These are phyloP conservation scores for Exophiala mesophila DNA, from an alignment of 2,329 filamentous ascomycete species.

Conservation along the genomic window DNA sequence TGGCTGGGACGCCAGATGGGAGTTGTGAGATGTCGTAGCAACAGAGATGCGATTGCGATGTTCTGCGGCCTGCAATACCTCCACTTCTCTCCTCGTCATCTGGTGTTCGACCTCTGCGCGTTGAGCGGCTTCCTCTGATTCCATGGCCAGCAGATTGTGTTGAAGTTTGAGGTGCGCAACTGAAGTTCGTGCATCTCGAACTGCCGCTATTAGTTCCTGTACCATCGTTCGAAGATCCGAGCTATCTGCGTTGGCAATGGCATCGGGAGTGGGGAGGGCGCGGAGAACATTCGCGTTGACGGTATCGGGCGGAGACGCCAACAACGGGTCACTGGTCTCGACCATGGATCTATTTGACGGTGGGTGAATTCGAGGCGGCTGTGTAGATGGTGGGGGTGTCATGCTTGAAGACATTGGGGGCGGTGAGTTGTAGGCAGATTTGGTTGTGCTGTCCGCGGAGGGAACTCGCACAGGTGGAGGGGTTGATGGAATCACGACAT, in stretches of 20 bases:
- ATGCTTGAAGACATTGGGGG: constrained; percentile 22
- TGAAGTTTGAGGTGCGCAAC: constrained; percentile 88
- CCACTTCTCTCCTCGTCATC: constrained; percentile 82
- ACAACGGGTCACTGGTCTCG: constrained; percentile 9
- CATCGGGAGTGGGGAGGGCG: constrained; percentile 45
- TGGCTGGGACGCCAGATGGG: constrained; percentile 40
- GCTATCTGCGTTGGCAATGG: constrained; percentile 49
- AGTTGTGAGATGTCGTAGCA: constrained; percentile 30
- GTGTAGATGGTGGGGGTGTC: constrained; percentile 25
- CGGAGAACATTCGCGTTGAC: constrained; percentile 40
- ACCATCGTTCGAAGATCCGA: constrained; percentile 52
- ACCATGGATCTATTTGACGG: constrained; percentile 12
- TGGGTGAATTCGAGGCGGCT: constrained; percentile 23
- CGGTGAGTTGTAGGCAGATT: constrained; percentile 21
- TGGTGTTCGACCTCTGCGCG: constrained; percentile 86
- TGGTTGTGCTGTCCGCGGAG: constrained; percentile 21
- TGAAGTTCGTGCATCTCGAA: constrained; percentile 71
- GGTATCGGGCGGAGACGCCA: constrained; percentile 45
- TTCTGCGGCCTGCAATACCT: constrained; percentile 72
- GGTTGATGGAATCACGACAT: constrained; percentile 15
- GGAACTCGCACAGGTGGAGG: constrained; percentile 19
- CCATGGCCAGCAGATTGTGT: constrained; percentile 75
- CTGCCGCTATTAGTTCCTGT: constrained; percentile 47
- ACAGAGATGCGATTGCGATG: constrained; percentile 50
- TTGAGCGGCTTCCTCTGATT: constrained; percentile 78